Evolutionary conservation across 768 basidiomycete species (phyloP), one percentile per base, ranked within the genome.

Genomic region (Fomitopsis pulvina): DNA sequence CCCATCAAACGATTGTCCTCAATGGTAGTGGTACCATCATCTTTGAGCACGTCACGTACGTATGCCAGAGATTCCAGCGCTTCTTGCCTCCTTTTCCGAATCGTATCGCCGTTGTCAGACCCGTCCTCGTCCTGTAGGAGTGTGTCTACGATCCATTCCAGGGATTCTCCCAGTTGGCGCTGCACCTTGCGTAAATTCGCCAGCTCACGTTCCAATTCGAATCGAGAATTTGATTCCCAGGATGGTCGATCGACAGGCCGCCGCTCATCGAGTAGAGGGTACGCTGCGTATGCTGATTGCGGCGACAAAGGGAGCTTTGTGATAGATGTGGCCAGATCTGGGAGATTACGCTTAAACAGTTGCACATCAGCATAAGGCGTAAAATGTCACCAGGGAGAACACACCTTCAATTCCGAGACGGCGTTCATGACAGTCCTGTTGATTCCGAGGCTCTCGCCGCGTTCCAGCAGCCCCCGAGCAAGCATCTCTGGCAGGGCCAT

Each of bases 381-480:
- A 26, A 39, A 21, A 45, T 26, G 8, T n/a, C 30, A 4, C 10
- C 20, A 27, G 46, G 28, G 41, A 29, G 2, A 26, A 60, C 77
- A 58, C 57, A 88, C 92, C 67, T 78, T 81, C 34, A 87, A 67
- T 64, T 89, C 89, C 4, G 83, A 78, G 2, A 92, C 83, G 0
- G 88, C 88, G 62, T 76, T 87, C 78, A 85, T 80, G 18, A 91
- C 68, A 0, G 86, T 87, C 66, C 81, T 87, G 64, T 91, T 91
- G 52, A 90, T 85, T n/a, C 87, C 86, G 25, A 90, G 67, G 52
- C 78, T 86, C 67, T 90, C 88, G 24, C 87, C 81, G 18, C 80
- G 73, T 62, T 92, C 87, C 52, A 89, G 57, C 43, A 92, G 65
- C 20, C 85, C 83, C 44, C 83, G 75, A 0, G 89, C 77, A 54